Evolutionary conservation across 2,329 filamentous ascomycete genomes (phyloP).

Genomic region (Microascus cirrosus): DNA sequence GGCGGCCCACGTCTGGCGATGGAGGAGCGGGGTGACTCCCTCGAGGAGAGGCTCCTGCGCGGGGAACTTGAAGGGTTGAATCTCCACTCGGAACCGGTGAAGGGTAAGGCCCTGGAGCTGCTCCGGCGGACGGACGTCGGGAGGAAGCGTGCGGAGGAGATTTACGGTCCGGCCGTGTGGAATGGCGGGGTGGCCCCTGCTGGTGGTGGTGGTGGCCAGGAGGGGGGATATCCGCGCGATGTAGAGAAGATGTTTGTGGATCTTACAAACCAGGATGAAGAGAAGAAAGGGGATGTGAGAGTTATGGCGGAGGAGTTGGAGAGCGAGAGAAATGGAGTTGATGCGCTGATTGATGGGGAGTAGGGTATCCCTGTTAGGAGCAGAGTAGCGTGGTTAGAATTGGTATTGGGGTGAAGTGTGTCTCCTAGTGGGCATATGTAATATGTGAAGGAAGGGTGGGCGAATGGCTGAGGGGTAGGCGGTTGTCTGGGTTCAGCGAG

Average conservation of each 20-base stretch:
- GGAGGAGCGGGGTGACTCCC: slow-evolving; percentile 23
- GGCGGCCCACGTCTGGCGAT: slow-evolving; percentile 29
- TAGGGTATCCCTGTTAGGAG: slow-evolving; percentile 11
- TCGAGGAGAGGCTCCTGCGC: slow-evolving; percentile 40
- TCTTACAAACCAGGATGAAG: slow-evolving; percentile 41
- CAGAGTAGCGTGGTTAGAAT: neutral
- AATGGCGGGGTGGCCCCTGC: slow-evolving; percentile 1
- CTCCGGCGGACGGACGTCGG: slow-evolving; percentile 37
- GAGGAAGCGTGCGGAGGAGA: slow-evolving; percentile 35
- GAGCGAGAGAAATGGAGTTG: slow-evolving; percentile 33
- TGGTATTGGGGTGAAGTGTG: neutral
- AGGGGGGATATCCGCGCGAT: slow-evolving; percentile 29
- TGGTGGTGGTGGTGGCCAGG: slow-evolving; percentile 2
- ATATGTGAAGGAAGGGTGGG: neutral
- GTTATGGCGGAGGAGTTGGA: slow-evolving; percentile 31
- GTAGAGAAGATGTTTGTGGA: slow-evolving; percentile 46
- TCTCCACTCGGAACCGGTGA: slow-evolving; percentile 31
- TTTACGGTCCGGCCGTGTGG: slow-evolving; percentile 41
- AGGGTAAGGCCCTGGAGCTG: slow-evolving; percentile 40
- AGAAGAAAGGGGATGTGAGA: slow-evolving; percentile 24
- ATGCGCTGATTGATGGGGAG: slow-evolving; percentile 31
- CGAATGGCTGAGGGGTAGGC: no score
- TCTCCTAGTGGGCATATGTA: neutral
- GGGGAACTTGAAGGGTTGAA: slow-evolving; percentile 33
- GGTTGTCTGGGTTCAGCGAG: no score